Evolutionary conservation across 805 yeast genomes (phyloP).

Genomic region (Wickerhamiella sergipiensis): DNA sequence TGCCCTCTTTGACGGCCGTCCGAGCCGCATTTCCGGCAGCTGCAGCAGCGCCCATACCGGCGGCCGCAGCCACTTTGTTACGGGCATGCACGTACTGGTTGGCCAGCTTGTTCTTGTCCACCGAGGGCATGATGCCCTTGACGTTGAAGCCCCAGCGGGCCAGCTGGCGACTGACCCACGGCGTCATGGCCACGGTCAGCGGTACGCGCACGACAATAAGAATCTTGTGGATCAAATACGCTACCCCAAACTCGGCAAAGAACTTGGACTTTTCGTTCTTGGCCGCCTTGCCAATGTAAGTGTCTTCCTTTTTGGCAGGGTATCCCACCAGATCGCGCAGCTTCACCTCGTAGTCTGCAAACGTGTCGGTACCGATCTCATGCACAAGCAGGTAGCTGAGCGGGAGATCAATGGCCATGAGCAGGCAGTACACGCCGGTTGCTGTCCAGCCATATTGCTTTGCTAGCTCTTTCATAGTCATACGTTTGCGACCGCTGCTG

Average conservation of each 20-base stretch:
- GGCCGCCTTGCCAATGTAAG: conserved; percentile 15
- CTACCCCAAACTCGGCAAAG: conserved; percentile 75
- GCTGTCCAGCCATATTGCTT: conserved; percentile 89
- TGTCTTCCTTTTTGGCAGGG: conserved; percentile 28
- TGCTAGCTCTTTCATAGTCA: conserved; percentile 41
- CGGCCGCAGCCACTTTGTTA: neutral
- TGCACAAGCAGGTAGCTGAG: conserved; percentile 73
- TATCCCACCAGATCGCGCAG: conserved; percentile 51
- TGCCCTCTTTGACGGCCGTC: neutral
- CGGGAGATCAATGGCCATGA: conserved; percentile 71
- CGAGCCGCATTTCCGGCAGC: conserved; percentile 3
- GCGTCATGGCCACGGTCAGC: conserved; percentile 83
- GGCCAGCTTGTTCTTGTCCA: conserved; percentile 13
- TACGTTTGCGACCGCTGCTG: neutral
- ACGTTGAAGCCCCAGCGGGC: conserved; percentile 71
- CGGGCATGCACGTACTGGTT: neutral
- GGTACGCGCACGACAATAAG: conserved; percentile 77
- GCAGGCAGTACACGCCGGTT: conserved; percentile 62
- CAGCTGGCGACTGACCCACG: conserved; percentile 51
- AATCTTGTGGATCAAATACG: conserved; percentile 87
- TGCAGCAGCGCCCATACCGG: neutral
- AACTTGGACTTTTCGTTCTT: conserved; percentile 30
- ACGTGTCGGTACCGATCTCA: conserved; percentile 71
- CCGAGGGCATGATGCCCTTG: conserved; percentile 28
- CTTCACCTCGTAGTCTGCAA: conserved; percentile 49